phyloP scores from a whole-genome alignment of 352 stramenopile species.

The Phytophthora constricta region DNA sequence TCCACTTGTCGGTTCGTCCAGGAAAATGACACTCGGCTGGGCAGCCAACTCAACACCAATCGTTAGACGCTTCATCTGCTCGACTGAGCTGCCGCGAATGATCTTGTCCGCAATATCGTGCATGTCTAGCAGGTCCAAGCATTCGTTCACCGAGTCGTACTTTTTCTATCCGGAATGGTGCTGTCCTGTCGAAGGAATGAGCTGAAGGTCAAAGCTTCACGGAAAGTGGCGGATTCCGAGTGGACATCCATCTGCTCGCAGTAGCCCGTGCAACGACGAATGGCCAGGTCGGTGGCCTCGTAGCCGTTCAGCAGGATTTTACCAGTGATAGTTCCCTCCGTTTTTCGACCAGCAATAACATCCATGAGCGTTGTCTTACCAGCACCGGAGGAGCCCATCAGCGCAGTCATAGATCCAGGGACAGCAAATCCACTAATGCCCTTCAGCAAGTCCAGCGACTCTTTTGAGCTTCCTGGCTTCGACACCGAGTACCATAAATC shows the following conservation, averaged over 20 bases:
- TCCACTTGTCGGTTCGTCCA: constrained; percentile 83
- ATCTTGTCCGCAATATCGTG: constrained; percentile 37
- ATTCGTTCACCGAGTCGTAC: constrained; percentile 39
- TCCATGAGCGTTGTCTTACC: constrained; percentile 91
- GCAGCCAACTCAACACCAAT: constrained; percentile 71
- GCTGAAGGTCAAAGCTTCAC: constrained; percentile 88
- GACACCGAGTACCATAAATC: constrained; percentile 51
- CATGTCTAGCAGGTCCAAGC: constrained; percentile 37
- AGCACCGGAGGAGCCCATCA: constrained; percentile 84
- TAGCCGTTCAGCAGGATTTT: constrained; percentile 59
- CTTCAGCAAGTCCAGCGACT: constrained; percentile 44
- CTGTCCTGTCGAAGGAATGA: constrained; percentile 69
- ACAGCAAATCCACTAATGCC: constrained; percentile 30
- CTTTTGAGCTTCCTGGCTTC: constrained; percentile 35
- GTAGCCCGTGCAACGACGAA: constrained; percentile 56
- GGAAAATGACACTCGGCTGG: constrained; percentile 83
- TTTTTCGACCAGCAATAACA: constrained; percentile 85
- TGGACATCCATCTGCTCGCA: constrained; percentile 91
- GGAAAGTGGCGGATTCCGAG: constrained; percentile 79
- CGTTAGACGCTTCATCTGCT: constrained; percentile 54
- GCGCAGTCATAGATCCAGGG: constrained; percentile 76
- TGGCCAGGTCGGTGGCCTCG: constrained; percentile 47
- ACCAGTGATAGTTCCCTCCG: constrained; percentile 63
- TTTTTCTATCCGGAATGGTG: constrained; percentile 30
- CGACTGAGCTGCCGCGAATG: constrained; percentile 45